These are phyloP conservation scores for Maudiozyma saulgeensis DNA, from an alignment of 805 yeast genomes.

Conservation along the genomic window DNA sequence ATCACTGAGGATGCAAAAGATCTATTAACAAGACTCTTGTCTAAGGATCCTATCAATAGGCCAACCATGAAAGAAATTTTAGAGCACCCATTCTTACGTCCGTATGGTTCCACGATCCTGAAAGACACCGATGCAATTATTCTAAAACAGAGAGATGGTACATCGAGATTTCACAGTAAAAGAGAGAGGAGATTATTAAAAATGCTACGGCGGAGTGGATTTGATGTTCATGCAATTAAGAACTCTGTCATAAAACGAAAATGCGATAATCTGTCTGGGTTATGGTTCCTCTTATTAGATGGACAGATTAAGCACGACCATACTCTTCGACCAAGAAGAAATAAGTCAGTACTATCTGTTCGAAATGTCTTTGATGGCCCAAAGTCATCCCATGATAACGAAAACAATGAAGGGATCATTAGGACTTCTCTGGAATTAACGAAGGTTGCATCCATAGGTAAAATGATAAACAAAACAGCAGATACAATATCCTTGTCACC, in stretches of 20 bases:
- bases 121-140: conserved; percentile 32
- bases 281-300: conserved; percentile 61
- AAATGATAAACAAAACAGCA: conserved; percentile 5
- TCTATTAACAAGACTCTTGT: conserved; percentile 45
- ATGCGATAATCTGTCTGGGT: conserved; percentile 64
- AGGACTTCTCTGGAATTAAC: conserved; percentile 5
- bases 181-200: conserved; percentile 56
- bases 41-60: conserved; percentile 57
- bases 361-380: conserved; percentile 23
- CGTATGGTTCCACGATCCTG: conserved; percentile 35
- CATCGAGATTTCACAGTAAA: conserved; percentile 45
- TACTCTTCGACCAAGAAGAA: conserved; percentile 27
- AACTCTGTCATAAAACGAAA: conserved; percentile 47
- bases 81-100: conserved; percentile 40
- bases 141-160: conserved; percentile 28
- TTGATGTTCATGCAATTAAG: conserved; percentile 52
- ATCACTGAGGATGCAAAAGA: conserved; percentile 42
- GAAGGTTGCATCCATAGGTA: conserved; percentile 9
- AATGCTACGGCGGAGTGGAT: conserved; percentile 47
- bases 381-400: background rate
- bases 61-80: conserved; percentile 49
- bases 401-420: conserved; percentile 4
- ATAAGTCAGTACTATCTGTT: conserved; percentile 28
- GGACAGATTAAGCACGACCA: conserved; percentile 29
- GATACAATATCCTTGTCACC: background rate